Evolutionary conservation across 1,284 basidiomycete genomes (phyloP).

Genomic region (Malassezia equina): DNA sequence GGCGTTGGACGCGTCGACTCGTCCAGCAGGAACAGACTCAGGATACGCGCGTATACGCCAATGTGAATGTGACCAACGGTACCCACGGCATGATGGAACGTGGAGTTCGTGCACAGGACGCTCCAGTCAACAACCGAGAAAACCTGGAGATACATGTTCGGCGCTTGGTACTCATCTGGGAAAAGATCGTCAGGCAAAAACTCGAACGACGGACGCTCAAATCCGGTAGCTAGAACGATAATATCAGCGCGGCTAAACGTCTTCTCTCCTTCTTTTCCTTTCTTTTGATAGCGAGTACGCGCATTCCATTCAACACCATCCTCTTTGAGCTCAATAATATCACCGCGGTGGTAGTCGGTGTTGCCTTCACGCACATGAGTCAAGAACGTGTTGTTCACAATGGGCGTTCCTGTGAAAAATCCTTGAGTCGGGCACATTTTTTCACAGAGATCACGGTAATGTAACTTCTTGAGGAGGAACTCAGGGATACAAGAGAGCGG

Average conservation of each 20-base stretch:
- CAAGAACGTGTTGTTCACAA: slow-evolving; percentile 58
- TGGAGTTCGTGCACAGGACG: slow-evolving; percentile 56
- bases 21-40: slow-evolving; percentile 57
- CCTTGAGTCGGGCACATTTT: slow-evolving; percentile 43
- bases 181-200: slow-evolving; percentile 58
- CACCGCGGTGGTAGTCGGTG: slow-evolving; percentile 56
- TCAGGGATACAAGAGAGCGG: slow-evolving; percentile 51
- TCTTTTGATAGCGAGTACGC: slow-evolving; percentile 43
- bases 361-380: slow-evolving; percentile 53
- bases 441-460: slow-evolving; percentile 55
- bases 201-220: slow-evolving; percentile 55
- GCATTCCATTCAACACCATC: slow-evolving; percentile 51
- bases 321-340: slow-evolving; percentile 52
- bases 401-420: slow-evolving; percentile 43
- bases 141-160: slow-evolving; percentile 59
- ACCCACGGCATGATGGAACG: slow-evolving; percentile 52
- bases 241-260: slow-evolving; percentile 54
- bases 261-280: slow-evolving; percentile 46
- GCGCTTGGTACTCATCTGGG: slow-evolving; percentile 54
- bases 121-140: slow-evolving; percentile 57
- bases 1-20: slow-evolving; percentile 53
- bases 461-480: slow-evolving; percentile 52
- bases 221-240: slow-evolving; percentile 59
- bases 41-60: slow-evolving; percentile 54
- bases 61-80: slow-evolving; percentile 38